Conservation (phyloP, 2,329 filamentous ascomycete genomes). For the Periconia sp. region DNA sequence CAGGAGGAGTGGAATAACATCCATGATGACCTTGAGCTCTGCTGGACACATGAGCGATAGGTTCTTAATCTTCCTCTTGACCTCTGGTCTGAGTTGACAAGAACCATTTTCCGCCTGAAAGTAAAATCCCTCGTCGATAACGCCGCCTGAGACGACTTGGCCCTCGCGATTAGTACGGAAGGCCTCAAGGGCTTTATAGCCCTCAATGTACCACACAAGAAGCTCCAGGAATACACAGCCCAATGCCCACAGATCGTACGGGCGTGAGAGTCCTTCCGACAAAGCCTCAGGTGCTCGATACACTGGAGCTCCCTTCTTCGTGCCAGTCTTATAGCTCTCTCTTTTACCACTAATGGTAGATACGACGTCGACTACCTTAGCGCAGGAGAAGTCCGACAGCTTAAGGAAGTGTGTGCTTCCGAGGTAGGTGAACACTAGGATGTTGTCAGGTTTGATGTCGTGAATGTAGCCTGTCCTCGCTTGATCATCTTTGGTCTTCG, state of each 20-base stretch:
- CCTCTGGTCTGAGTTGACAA: constrained; percentile 5
- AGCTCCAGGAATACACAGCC: constrained; percentile 31
- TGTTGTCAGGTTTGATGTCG: constrained; percentile 54
- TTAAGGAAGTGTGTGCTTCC: constrained; percentile 5
- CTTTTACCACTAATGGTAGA: constrained; percentile 10
- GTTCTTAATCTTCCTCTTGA: constrained; percentile 7
- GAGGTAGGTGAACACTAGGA: constrained; percentile 35
- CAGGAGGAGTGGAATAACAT: constrained; percentile 9
- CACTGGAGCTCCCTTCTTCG: constrained; percentile 7
- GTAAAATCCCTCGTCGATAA: constrained; percentile 12
- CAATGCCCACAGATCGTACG: constrained; percentile 48
- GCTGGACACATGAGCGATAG: constrained; percentile 1
- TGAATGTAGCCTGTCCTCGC: constrained; percentile 25
- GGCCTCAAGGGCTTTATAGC: constrained; percentile 10
- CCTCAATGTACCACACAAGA: constrained; percentile 25
- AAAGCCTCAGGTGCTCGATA: constrained; percentile 14
- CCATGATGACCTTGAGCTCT: constrained; percentile 2
- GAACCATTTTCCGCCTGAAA: neutral
- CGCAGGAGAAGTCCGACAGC: constrained; percentile 14
- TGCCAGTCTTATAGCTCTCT: constrained; percentile 6
- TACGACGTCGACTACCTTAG: constrained; percentile 9
- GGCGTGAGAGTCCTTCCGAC: constrained; percentile 10
- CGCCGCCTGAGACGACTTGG: neutral
- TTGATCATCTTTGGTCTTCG: neutral
- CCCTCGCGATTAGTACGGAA: constrained; percentile 7